Evolutionary conservation across 2,329 filamentous ascomycete genomes (phyloP), one percentile per base, ranked within the genome.

Genomic region (Neoascochyta sp.): DNA sequence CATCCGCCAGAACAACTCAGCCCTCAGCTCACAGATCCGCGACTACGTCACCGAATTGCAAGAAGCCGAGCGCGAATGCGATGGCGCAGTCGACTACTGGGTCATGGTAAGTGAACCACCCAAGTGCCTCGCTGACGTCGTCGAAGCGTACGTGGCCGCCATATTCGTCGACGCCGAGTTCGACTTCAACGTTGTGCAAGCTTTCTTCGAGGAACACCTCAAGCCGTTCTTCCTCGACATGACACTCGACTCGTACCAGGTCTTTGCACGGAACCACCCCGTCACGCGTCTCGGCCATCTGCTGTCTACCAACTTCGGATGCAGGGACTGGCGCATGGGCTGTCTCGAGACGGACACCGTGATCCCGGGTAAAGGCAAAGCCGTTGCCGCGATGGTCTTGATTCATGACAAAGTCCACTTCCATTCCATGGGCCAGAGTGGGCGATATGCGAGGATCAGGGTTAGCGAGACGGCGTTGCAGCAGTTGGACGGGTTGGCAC

Each of bases 141-240:
- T 96, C 3, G 92, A 98, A 69, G 79, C 90, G 0, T 92, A 88
- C 49, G 67, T 95, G 3, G 92, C 88, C 1, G 90, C 90, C 12
- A 73, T 95, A 13, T 96, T 96, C 57, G 83, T 98, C 8, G 92
- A 98, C 62, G 83, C 86, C 0, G 70, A 74, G 24, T 96, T 90
- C 64, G 68, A 92, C 53, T 95, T 83, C 60, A 59, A 60, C 9
- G 71, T 80, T 11, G 83, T 96, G 1, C 77, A 83, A 41, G 56
- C 57, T 0, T 96, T 98, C 65, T 95, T 95, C 62, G 64, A 77
- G n/a, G 57, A 51, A 9, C 79, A 89, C 42, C 75, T 96, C 32
- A 73, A 74, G 34, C 80, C 79, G 3, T 95, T 80, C 65, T 96
- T 96, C 57, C 70, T 75, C 29, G 83, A 95, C 60, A 95, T 96